Evolutionary conservation across 176 grass and related monocot genomes (phyloP).

Genomic region (Eleusine indica): DNA sequence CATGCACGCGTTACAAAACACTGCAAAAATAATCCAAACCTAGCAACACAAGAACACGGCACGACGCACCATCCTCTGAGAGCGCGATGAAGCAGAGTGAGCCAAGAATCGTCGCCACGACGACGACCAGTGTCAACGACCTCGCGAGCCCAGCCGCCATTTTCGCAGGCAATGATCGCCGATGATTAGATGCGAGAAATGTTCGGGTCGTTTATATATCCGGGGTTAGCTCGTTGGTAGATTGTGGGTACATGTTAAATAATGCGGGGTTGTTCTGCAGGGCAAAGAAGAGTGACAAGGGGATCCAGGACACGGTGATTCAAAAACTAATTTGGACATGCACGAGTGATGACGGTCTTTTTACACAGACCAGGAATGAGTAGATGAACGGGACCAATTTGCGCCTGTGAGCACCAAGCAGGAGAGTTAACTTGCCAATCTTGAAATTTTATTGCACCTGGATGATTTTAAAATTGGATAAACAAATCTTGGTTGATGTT

Average conservation of each 20-base stretch:
- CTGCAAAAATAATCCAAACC: background rate
- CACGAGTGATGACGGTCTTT: background rate
- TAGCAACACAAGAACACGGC: too few species aligned
- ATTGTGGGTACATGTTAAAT: conserved; percentile 39
- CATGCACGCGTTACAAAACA: background rate
- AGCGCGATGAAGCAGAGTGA: conserved; percentile 15
- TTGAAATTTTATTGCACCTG: conserved; percentile 31
- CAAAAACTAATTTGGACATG: background rate
- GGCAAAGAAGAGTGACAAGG: conserved; percentile 35
- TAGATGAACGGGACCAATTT: background rate
- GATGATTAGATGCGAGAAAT: conserved; percentile 25
- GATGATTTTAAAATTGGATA: background rate
- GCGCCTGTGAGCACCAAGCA: conserved; percentile 33
- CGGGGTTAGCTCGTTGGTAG: conserved; percentile 42
- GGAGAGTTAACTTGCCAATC: conserved; percentile 55
- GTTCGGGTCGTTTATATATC: conserved; percentile 43
- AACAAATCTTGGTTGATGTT: background rate
- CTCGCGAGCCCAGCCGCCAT: conserved; percentile 29
- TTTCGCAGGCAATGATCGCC: background rate
- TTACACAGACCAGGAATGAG: background rate
- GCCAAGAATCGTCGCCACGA: conserved; percentile 19
- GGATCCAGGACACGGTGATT: background rate
- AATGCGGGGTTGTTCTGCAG: conserved; percentile 3
- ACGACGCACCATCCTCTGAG: conserved; percentile 42
- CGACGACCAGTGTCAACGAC: background rate